Evolutionary conservation across 2,329 filamentous ascomycete genomes (phyloP).

Genomic region (Neopestalotiopsis rosae): DNA sequence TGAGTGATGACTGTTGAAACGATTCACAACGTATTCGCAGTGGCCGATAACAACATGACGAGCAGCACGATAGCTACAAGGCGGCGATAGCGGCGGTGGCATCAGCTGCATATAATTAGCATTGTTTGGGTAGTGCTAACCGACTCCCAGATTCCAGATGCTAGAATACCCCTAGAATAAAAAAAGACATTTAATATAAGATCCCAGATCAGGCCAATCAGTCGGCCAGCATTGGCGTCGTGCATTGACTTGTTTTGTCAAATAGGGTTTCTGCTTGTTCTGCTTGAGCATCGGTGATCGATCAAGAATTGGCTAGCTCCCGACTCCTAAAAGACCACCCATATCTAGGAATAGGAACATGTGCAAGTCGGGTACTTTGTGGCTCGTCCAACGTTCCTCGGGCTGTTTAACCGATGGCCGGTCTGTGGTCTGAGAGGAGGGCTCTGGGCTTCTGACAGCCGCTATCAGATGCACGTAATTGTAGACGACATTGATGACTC

Average conservation of each 20-base stretch:
- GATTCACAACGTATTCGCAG: background rate
- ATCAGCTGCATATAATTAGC: background rate
- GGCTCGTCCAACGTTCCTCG: background rate
- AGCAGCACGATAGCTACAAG: background rate
- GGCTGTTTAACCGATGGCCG: background rate
- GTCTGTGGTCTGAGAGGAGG: background rate
- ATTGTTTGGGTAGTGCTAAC: background rate
- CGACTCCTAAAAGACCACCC: background rate
- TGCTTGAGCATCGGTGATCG: background rate
- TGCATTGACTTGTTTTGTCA: background rate
- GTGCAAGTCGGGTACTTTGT: background rate
- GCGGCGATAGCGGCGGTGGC: background rate
- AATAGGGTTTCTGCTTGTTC: background rate
- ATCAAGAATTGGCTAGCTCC: background rate
- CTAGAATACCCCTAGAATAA: background rate
- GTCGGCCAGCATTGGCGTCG: background rate
- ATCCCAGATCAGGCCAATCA: background rate
- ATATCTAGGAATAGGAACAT: background rate
- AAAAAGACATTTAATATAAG: background rate
- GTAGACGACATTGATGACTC: background rate
- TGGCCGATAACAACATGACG: background rate
- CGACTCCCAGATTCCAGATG: background rate
- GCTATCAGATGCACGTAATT: background rate
- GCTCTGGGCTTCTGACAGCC: background rate
- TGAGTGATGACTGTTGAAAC: background rate